Evolutionary conservation across 2,329 filamentous ascomycete genomes (phyloP).

Genomic region (Clarireedia hainanense): DNA sequence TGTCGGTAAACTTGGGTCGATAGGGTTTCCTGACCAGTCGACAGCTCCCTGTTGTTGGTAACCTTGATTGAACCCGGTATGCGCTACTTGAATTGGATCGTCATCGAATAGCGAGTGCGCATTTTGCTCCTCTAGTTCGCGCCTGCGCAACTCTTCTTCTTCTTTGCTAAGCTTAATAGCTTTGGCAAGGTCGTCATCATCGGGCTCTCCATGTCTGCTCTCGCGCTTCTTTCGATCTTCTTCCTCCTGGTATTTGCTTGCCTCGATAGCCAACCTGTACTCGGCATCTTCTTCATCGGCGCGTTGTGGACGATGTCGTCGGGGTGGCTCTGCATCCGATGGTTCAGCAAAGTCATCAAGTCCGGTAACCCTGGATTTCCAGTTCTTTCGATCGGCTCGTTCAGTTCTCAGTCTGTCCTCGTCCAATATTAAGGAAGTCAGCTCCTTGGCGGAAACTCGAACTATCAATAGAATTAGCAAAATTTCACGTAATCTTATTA

Average conservation of each 20-base stretch:
- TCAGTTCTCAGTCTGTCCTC: slow-evolving; percentile 88
- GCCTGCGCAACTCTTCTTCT: slow-evolving; percentile 83
- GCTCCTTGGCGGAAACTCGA: slow-evolving; percentile 89
- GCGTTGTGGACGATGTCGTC: slow-evolving; percentile 39
- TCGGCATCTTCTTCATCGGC: slow-evolving; percentile 83
- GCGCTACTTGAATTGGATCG: slow-evolving; percentile 45
- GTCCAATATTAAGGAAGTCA: slow-evolving; percentile 85
- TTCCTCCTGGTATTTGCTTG: slow-evolving; percentile 90
- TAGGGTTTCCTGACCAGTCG: slow-evolving; percentile 94
- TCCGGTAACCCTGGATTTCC: slow-evolving; percentile 94
- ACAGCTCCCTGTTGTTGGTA: slow-evolving; percentile 96
- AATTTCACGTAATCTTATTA: not conserved
- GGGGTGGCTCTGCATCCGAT: slow-evolving; percentile 33
- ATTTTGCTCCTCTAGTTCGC: slow-evolving; percentile 81
- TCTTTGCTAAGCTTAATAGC: slow-evolving; percentile 91
- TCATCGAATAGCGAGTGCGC: slow-evolving; percentile 86
- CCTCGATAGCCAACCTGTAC: slow-evolving; percentile 83
- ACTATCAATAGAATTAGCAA: slow-evolving; percentile 48
- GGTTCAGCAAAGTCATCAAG: slow-evolving; percentile 69
- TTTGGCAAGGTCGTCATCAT: slow-evolving; percentile 87
- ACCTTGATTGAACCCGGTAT: slow-evolving; percentile 90
- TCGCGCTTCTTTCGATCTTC: slow-evolving; percentile 74
- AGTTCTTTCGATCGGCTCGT: slow-evolving; percentile 82
- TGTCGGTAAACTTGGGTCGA: slow-evolving; percentile 69
- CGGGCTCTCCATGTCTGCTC: slow-evolving; percentile 41